Base-by-base conservation (phyloP, 2,329 filamentous ascomycete genomes). In the Metarhizium anisopliae region DNA sequence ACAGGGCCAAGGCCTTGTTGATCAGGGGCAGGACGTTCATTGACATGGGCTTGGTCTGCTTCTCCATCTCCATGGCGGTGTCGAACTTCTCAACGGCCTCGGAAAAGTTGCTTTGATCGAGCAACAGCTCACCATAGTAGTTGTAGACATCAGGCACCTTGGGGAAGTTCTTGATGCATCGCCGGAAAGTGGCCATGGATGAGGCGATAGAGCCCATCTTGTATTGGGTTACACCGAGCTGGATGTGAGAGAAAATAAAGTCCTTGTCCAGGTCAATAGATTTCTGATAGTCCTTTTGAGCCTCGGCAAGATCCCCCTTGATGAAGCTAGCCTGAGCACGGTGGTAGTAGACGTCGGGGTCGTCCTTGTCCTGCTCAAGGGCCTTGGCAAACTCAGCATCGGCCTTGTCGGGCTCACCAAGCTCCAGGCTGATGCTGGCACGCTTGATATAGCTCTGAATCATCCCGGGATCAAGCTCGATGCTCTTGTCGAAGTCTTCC, bases 221-320 rank as follows among this genome's bases (percentile, higher is more conserved):
- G 80, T 99, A 99, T 75, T 99, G 94, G 52, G 94, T 99, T 53
- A 99, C 94, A 71, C 94, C 94, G 47, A 99, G 89, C 74, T 99
- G 94, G 67, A 99, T 99, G 76, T 99, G 94, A 7, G 93, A 97
- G 82, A 96, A 99, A 77, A 99, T 99, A 74, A 99, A 99, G 63
- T 90, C 86, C 64, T 85, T 83, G 77, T 99, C 94, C 35, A 99
- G 82, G 66, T 99, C 94, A 67, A 99, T 99, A 2, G 94, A 97
- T 77, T 95, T 96, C 72, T 99, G 94, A 77, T 99, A 99, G 76
- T 99, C 94, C 77, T 95, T 96, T 58, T 94, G 92, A 4, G 94
- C 94, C 63, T 95, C 90, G 55, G 87, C 84, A 64, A 95, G 95
- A 70, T 97, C 93, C 56, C 87, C 86, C 65, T 96, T 90, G 73